Conservation (phyloP, 202 grass and related monocot genomes). For the Eragrostis tef region DNA sequence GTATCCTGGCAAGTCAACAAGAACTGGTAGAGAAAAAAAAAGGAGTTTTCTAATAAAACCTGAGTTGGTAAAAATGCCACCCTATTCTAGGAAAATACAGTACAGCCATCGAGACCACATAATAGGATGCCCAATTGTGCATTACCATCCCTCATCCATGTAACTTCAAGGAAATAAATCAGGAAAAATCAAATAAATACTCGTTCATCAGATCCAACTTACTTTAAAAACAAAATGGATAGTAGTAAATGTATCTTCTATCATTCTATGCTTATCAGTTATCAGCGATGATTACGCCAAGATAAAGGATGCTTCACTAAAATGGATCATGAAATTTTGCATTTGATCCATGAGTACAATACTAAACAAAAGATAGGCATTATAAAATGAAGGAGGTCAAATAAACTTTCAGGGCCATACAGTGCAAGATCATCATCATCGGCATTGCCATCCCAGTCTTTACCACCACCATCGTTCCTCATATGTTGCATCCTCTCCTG, state of each 20-base stretch:
- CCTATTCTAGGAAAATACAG: not conserved
- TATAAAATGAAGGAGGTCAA: not conserved
- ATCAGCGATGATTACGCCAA: not conserved
- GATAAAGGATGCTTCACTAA: not conserved
- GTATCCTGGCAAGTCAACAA: not conserved
- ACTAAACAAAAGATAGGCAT: not conserved
- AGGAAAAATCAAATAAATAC: not conserved
- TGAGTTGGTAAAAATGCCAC: not conserved
- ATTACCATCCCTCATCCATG: slow-evolving; percentile 14
- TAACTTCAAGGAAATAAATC: not conserved
- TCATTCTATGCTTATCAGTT: not conserved
- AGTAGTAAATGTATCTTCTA: not conserved
- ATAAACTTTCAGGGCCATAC: slow-evolving; percentile 48
- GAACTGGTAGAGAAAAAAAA: not conserved
- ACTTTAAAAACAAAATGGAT: not conserved
- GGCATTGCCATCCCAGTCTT: slow-evolving; percentile 53
- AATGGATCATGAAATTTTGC: not conserved
- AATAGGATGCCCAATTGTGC: not conserved
- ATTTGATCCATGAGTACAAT: not conserved
- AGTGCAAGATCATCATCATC: slow-evolving; percentile 76
- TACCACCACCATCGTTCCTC: slow-evolving; percentile 59
- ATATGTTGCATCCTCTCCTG: slow-evolving; percentile 72
- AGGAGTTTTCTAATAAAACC: not conserved
- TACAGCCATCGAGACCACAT: not conserved
- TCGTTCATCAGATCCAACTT: not conserved